Evolutionary conservation across 768 basidiomycete genomes (phyloP), one percentile per base, ranked within the genome.

Genomic region (Scleroderma citrinum): DNA sequence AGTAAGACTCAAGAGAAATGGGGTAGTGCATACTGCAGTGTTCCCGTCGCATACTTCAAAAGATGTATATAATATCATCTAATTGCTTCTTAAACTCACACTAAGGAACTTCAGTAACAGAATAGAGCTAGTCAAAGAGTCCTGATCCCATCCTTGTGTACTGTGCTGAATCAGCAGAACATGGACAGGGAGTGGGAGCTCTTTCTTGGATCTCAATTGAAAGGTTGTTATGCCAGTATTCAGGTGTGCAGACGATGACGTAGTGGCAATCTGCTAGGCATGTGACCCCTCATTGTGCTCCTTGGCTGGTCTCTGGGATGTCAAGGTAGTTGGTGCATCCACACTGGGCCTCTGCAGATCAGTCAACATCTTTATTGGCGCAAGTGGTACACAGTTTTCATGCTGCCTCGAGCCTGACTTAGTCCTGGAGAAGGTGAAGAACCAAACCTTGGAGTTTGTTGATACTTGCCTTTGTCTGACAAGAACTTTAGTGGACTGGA

Each of bases 11-110:
- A n/a, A 17, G 44, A 48, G 37, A 8, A 48, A n/a, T 49, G 24
- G 7, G 31, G 48, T 45, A n/a, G 63, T 31, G 59, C 85, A 66
- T 64, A 90, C 88, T 42, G 84, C 83, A 47, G 86, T 87, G 26
- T 66, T 68, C 32, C 88, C 88, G 58, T 89, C 81, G 56, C 81
- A 76, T 21, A 86, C 88, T 61, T 91, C 88, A 29, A 86, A 70
- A 36, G 88, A 91, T 30, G 81, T 82, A 31, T 78, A 75, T 14
- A 87, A 90, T 35, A 90, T 71, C 7, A 83, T 82, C 29, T 82
- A 78, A 60, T 82, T 74, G 57, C 78, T 73, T 59, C 77, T 82
- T 31, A 71, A 72, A 39, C 62, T 52, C 62, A 64, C 62, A 20
- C 69, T 69, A 54, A 87, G 55, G 57, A 86, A 75, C 38, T 80